Base-by-base conservation (phyloP, 257 asterid species). In the Gentiana straminea region DNA sequence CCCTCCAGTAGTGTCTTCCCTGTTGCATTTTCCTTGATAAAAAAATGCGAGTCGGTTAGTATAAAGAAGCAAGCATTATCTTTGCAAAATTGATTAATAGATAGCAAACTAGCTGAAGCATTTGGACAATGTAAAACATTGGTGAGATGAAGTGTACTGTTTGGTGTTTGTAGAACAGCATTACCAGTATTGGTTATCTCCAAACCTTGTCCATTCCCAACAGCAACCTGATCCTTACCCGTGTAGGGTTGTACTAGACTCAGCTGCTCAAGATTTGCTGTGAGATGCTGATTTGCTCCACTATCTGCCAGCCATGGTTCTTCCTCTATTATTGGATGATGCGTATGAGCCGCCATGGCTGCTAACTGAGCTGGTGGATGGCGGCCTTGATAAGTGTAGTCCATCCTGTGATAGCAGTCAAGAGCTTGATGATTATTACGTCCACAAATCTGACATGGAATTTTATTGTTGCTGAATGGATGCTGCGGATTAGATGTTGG, bases 121-220 rank as follows among this genome's bases (percentile, higher is more conserved):
- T 49, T 13, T 6, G 57, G 65, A 10, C 49, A 49, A 15, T 60
- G 49, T 1, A 50, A 5, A 32, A 60, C 52, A 50, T 36, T n/a
- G 3, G 37, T 38, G 10, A 60, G 13, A 4, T 7, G 2, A 49
- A 60, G 8, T n/a, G 49, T 10, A 33, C 7, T 5, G 5, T 35
- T 4, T 3, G 6, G 13, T 13, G 36, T 9, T 6, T 3, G 12
- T 4, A 51, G 45, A 13, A 13, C 4, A 35, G 49, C 12, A 13
- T 52, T 12, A 47, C 57, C 65, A 50, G 49, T 51, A 24, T 38
- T 34, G 35, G 39, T 7, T 7, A 50, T 60, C 8, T 1, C 9
- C 57, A 60, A 36, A 51, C 57, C 48, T n/a, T n/a, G 3, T 24
- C 37, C 65, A 9, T 60, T 60, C 3, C 64, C 57, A 7, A 60